Conservation (phyloP, 129 eudicot species). For the Escallonia rubra region DNA sequence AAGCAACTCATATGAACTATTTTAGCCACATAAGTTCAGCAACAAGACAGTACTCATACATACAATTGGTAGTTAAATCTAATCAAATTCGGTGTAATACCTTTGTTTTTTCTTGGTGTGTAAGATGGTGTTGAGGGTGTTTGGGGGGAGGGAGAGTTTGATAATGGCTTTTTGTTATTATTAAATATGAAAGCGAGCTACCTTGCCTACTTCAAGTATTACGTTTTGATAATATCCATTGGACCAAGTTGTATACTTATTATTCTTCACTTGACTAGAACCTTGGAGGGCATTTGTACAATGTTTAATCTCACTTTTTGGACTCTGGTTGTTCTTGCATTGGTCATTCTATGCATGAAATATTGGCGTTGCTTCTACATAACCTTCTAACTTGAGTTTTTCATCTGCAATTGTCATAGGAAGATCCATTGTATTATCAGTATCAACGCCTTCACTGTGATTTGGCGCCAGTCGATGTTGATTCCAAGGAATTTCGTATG, state of each 20-base stretch:
- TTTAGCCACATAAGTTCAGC: no score
- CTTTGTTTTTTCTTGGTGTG: no score
- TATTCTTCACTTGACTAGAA: background rate
- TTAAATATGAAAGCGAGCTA: no score
- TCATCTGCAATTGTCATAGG: slow-evolving; percentile 24
- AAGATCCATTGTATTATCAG: slow-evolving; percentile 73
- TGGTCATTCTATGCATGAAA: background rate
- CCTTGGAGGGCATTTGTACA: background rate
- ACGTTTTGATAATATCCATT: background rate
- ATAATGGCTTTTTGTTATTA: no score
- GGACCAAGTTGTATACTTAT: background rate
- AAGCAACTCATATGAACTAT: no score
- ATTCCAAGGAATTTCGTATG: slow-evolving; percentile 69
- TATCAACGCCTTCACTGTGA: slow-evolving; percentile 78
- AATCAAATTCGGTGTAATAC: no score
- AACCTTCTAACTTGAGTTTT: background rate
- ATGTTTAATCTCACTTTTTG: background rate
- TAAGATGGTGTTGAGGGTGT: no score
- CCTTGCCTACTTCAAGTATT: no score
- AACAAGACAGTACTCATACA: no score
- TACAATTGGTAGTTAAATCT: no score
- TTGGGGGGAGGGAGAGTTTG: no score
- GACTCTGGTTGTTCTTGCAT: background rate
- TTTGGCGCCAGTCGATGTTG: slow-evolving; percentile 56
- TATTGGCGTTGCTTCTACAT: background rate